Evolutionary conservation across 306 rosid genomes (phyloP).

Genomic region (Glycine latifolia): DNA sequence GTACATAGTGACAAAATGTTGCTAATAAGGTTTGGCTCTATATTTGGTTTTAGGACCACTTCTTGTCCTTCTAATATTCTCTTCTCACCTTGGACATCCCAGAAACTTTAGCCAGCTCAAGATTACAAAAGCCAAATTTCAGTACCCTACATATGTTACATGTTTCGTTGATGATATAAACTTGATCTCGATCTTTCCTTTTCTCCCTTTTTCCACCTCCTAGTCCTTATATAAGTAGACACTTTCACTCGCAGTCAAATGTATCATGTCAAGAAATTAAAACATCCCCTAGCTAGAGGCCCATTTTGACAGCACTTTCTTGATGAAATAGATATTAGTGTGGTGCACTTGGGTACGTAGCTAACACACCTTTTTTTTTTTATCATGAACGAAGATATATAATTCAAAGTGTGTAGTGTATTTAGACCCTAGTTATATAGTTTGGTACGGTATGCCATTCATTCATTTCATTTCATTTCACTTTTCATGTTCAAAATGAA

Average conservation of each 20-base stretch:
- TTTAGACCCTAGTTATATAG: background rate
- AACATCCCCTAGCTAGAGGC: background rate
- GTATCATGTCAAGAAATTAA: conserved; percentile 36
- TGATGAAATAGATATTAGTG: conserved; percentile 21
- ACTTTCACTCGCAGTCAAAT: conserved; percentile 49
- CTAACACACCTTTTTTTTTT: background rate
- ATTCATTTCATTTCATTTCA: background rate
- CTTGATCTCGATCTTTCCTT: conserved; percentile 35
- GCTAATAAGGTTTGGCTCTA: conserved; percentile 39
- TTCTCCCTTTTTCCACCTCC: conserved; percentile 5
- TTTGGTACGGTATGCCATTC: background rate
- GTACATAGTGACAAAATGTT: conserved; percentile 42
- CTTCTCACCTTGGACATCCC: conserved; percentile 46
- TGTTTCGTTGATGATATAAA: conserved; percentile 25
- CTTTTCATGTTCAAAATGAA: conserved; percentile 10
- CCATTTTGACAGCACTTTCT: conserved; percentile 47
- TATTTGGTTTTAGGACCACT: conserved; percentile 48
- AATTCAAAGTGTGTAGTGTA: background rate
- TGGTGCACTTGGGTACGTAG: conserved; percentile 4
- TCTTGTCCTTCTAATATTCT: conserved; percentile 53
- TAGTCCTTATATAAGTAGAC: conserved; percentile 11
- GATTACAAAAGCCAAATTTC: conserved; percentile 48
- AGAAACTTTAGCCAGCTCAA: conserved; percentile 36
- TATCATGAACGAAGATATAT: background rate
- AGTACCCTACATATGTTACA: conserved; percentile 42